Base-by-base conservation (phyloP, 208 protist species). In the Blechomonas ayalai region DNA sequence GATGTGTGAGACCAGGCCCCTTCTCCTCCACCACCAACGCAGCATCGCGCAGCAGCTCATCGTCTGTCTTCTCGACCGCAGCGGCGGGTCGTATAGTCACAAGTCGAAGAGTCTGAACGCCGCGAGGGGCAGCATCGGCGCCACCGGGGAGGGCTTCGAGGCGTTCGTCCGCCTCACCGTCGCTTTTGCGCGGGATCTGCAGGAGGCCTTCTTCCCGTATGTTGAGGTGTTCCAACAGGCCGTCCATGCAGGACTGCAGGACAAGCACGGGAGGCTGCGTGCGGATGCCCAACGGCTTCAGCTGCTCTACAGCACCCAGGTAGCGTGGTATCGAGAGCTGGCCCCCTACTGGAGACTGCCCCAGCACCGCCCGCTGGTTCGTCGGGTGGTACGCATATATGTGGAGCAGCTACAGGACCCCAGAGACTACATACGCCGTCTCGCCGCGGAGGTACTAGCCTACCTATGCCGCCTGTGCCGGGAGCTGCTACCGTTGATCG, bases 291-390 rank as follows among this genome's bases (percentile, higher is more conserved):
- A 58, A 23, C 79, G 82, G 1, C 52, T 95, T 36, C 82, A 91
- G 58, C 61, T 95, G 10, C 62, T 95, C 23, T 95, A 79, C 54
- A 40, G 72, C 13, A 80, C 78, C 10, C 86, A 95, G 60, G 79
- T 62, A 0, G 79, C 77, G 38, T 95, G 86, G 82, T 86, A 71
- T 31, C 72, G 86, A n/a, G 86, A 95, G 59, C 43, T 95, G 63
- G 41, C 54, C 19, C 48, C 43, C 4, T 85, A 63, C 65, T 90
- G 74, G 77, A 16, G 10, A 10, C 16, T 52, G 49, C 32, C 32
- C 2, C 41, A 54, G 5, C 52, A 73, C 15, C 31, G 44, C 0
- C 46, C 41, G 28, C 54, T 82, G 6, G 61, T 90, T 3, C 49
- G 57, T 28, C 65, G 63, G 24, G 56, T 87, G 33, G 28, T 95